Evolutionary conservation across 164 flowering plant species (phyloP).

Genomic region (Tetrastigma voinierianum): DNA sequence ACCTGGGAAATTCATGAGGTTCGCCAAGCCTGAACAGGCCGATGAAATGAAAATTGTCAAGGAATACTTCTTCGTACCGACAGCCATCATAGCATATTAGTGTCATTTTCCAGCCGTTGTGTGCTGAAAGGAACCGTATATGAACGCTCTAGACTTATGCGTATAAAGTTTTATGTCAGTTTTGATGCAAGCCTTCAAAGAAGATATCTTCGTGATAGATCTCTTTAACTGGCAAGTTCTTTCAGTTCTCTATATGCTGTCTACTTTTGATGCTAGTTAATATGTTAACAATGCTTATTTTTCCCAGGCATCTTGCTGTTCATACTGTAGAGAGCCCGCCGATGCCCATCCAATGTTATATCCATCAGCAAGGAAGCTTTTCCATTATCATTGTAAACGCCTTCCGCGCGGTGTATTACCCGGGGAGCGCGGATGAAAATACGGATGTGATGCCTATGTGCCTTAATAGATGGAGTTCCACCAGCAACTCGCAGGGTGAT

Average conservation of each 20-base stretch:
- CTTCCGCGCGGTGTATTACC: slow-evolving; percentile 65
- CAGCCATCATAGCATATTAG: slow-evolving; percentile 79
- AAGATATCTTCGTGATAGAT: slow-evolving; percentile 76
- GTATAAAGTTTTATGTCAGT: slow-evolving; percentile 84
- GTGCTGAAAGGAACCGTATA: slow-evolving; percentile 75
- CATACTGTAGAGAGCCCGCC: slow-evolving; percentile 65
- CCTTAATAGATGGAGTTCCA: slow-evolving; percentile 73
- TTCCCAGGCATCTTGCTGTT: slow-evolving; percentile 62
- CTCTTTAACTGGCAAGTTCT: slow-evolving; percentile 75
- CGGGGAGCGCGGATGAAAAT: slow-evolving; percentile 90
- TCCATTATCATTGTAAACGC: slow-evolving; percentile 68
- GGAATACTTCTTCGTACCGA: slow-evolving; percentile 63
- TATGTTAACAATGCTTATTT: not conserved
- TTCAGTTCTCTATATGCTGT: not conserved
- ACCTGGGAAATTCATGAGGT: slow-evolving; percentile 23
- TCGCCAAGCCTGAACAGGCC: slow-evolving; percentile 20
- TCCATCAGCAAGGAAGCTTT: slow-evolving; percentile 90
- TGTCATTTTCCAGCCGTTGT: slow-evolving; percentile 77
- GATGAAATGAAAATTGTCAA: slow-evolving; percentile 42
- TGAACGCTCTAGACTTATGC: slow-evolving; percentile 78
- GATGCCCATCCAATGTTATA: slow-evolving; percentile 85
- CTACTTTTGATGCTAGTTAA: not conserved
- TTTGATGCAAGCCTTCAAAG: slow-evolving; percentile 96
- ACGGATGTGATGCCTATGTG: slow-evolving; percentile 98
- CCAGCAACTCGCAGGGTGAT: slow-evolving; percentile 82